phyloP scores from a whole-genome alignment of 2,329 filamentous ascomycete species.

The Harringtonia lauricola region DNA sequence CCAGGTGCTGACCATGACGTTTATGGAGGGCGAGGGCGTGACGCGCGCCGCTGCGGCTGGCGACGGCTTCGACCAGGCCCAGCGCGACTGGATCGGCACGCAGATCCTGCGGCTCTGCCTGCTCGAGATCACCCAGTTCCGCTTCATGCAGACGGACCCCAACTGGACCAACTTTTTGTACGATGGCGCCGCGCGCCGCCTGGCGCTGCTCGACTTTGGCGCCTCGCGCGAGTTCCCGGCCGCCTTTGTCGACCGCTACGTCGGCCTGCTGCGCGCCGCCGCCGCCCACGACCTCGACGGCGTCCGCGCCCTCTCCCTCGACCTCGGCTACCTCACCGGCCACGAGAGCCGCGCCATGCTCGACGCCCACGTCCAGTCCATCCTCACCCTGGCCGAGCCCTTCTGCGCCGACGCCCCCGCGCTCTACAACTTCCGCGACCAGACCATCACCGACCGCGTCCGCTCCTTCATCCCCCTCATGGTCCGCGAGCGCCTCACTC shows the following conservation, averaged over 20 bases:
- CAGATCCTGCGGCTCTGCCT: slow-evolving; percentile 87
- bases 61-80: too few relatives aligned
- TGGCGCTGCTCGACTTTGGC: slow-evolving; percentile 93
- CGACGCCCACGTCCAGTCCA: slow-evolving; percentile 77
- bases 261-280: slow-evolving; percentile 70
- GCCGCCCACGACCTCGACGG: slow-evolving; percentile 54
- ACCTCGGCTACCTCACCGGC: slow-evolving; percentile 85
- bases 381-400: slow-evolving; percentile 85
- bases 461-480: slow-evolving; percentile 83
- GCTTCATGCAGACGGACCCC: slow-evolving; percentile 97
- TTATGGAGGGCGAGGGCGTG: slow-evolving; percentile 76
- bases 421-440: slow-evolving; percentile 82
- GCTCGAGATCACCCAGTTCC: slow-evolving; percentile 87
- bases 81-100: slow-evolving; percentile 92
- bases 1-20: slow-evolving; percentile 64
- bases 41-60: slow-evolving; percentile 63
- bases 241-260: slow-evolving; percentile 69
- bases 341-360: slow-evolving; percentile 79
- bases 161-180: slow-evolving; percentile 99
- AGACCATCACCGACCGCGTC: slow-evolving; percentile 94
- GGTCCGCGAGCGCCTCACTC: slow-evolving; percentile 77
- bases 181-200: slow-evolving; percentile 57
- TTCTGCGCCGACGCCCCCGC: slow-evolving; percentile 68
- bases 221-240: slow-evolving; percentile 78
- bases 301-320: slow-evolving; percentile 58